These are phyloP conservation scores for Lasiosphaeria ovina DNA, from an alignment of 495 filamentous ascomycete species.

Conservation along the genomic window DNA sequence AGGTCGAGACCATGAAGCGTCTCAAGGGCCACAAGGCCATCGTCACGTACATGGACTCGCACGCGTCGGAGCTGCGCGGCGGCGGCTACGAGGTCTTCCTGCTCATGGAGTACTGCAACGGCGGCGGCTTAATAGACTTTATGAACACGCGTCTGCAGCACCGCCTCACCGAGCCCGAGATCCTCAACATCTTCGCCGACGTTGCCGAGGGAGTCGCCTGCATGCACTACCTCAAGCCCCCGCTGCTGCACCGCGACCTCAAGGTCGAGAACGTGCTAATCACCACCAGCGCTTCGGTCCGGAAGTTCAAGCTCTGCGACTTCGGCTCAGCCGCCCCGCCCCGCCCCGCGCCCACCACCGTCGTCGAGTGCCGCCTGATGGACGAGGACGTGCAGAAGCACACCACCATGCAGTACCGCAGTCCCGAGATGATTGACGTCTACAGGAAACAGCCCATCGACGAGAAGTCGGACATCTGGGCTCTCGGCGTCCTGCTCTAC, in stretches of 20 bases:
- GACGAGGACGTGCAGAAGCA: constrained; percentile 97
- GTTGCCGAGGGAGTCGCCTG: constrained; percentile 94
- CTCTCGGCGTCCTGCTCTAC: constrained; percentile 90
- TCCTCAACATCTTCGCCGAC: constrained; percentile 94
- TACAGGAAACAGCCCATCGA: constrained; percentile 95
- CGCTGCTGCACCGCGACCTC: constrained; percentile 87
- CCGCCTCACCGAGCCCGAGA: constrained; percentile 94
- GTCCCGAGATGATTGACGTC: constrained; percentile 98
- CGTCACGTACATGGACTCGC: constrained; percentile 96
- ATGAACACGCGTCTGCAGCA: constrained; percentile 99
- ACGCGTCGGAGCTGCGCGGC: constrained; percentile 87
- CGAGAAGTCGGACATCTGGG: constrained; percentile 99
- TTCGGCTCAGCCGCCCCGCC: constrained; percentile 91
- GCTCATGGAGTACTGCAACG: constrained; percentile 89
- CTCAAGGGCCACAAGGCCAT: constrained; percentile 94
- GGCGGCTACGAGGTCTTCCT: constrained; percentile 97
- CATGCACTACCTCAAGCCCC: constrained; percentile 97
- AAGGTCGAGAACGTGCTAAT: constrained; percentile 99
- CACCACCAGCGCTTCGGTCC: constrained; percentile 56
- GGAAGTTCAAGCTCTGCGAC: constrained; percentile 91
- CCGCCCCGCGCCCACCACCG: constrained; percentile 76
- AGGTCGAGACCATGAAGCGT: constrained; percentile 99
- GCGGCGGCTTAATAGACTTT: constrained; percentile 95
- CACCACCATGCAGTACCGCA: constrained; percentile 94
- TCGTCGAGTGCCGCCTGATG: constrained; percentile 81